Evolutionary conservation across 129 eudicot species (phyloP).

Genomic region (Scalesia atractyloides): DNA sequence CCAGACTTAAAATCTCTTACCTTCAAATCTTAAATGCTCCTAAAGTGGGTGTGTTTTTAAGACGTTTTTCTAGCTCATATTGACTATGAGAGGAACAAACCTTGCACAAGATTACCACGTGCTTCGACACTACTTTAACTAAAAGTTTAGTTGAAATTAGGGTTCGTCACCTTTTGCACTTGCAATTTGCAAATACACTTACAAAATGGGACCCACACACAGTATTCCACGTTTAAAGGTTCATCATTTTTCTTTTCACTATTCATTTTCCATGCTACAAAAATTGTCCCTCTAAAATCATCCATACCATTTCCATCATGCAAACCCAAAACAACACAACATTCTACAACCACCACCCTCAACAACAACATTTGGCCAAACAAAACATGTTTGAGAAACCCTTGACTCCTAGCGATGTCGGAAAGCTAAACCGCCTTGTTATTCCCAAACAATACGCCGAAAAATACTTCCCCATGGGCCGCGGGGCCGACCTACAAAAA

Average conservation of each 20-base stretch:
- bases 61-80: too few relatives aligned
- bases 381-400: constrained; percentile 71
- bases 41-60: too few relatives aligned
- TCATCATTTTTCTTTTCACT: constrained; percentile 1
- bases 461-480: constrained; percentile 60
- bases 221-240: background rate
- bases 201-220: constrained; percentile 21
- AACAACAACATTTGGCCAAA: constrained; percentile 6
- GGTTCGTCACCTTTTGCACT: constrained; percentile 21
- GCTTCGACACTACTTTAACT: background rate
- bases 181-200: constrained; percentile 9
- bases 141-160: background rate
- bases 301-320: constrained; percentile 6
- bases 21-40: too few relatives aligned
- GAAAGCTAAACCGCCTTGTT: constrained; percentile 88
- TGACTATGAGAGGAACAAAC: too few relatives aligned
- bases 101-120: too few relatives aligned
- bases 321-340: constrained; percentile 20
- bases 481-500: constrained; percentile 33
- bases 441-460: constrained; percentile 91
- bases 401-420: constrained; percentile 86
- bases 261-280: constrained; percentile 27
- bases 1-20: too few relatives aligned
- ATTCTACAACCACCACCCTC: constrained; percentile 23
- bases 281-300: constrained; percentile 43